phyloP scores from a whole-genome alignment of 73 alveolate species.

The Paramecium sonneborni region DNA sequence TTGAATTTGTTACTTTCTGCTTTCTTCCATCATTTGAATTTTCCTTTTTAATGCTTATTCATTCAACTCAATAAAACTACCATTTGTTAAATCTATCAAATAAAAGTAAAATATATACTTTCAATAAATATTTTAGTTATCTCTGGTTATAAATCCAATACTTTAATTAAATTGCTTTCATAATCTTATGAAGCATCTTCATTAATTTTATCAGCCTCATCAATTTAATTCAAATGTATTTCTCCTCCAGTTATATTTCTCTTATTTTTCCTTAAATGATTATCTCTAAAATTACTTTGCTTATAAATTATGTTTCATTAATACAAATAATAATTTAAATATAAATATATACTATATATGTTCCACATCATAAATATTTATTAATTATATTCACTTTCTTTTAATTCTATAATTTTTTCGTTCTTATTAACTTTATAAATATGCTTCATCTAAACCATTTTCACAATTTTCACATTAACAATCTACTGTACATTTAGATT shows the following conservation, averaged over 20 bases:
- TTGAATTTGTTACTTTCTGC: not conserved
- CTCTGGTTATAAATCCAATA: not conserved
- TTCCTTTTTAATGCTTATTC: conserved; percentile 21
- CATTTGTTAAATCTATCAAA: conserved; percentile 1
- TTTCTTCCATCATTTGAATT: conserved; percentile 42
- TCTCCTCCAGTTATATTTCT: conserved; percentile 53
- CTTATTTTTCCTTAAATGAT: not conserved
- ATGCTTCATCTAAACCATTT: not conserved
- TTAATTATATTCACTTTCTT: not conserved
- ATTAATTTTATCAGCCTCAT: conserved; percentile 16
- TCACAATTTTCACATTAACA: not conserved
- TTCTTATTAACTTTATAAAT: not conserved
- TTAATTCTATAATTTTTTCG: not conserved
- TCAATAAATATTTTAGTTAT: not conserved
- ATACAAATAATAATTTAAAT: not conserved
- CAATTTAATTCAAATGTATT: conserved; percentile 36
- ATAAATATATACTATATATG: too few species aligned
- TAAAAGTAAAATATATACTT: not conserved
- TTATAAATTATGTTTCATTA: not conserved
- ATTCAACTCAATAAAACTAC: conserved; percentile 12
- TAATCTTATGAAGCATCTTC: conserved; percentile 32
- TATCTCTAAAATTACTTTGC: not conserved
- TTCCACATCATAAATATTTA: not conserved
- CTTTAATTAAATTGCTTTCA: not conserved
- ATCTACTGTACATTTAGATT: not conserved